A percentile compares a stretch with the other conserved stretches of the same genome.
Evolutionary conservation across 352 stramenopile species (phyloP).

Genomic region (Lagenidium giganteum): DNA sequence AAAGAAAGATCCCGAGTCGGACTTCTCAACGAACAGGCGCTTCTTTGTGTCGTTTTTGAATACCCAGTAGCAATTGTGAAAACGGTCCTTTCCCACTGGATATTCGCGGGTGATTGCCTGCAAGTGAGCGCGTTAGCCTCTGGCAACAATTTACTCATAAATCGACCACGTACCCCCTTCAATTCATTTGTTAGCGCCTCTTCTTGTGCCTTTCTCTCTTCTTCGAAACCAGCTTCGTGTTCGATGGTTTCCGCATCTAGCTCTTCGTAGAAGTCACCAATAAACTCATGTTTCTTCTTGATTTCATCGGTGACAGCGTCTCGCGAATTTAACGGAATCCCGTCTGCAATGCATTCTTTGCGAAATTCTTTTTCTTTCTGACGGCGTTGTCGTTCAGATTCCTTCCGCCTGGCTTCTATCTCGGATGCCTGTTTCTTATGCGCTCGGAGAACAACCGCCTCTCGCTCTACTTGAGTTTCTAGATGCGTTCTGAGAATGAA

Average conservation of each 20-base stretch:
- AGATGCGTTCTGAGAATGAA: conserved; percentile 58
- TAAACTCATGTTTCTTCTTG: conserved; percentile 57
- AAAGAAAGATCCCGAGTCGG: conserved; percentile 55
- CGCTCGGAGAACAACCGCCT: conserved; percentile 45
- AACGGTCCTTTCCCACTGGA: conserved; percentile 66
- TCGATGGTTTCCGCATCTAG: conserved; percentile 39
- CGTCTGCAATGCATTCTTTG: conserved; percentile 46
- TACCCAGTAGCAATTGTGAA: conserved; percentile 74
- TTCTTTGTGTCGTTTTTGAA: conserved; percentile 63
- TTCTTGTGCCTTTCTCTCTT: conserved; percentile 39
- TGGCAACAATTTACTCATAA: background rate
- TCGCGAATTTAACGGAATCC: conserved; percentile 63
- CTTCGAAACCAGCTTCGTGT: conserved; percentile 43
- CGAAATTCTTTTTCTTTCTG: conserved; percentile 60
- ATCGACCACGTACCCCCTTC: conserved; percentile 19
- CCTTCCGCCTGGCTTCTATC: conserved; percentile 44
- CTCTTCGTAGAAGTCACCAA: conserved; percentile 62
- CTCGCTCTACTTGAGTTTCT: conserved; percentile 52
- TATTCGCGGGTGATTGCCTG: conserved; percentile 61
- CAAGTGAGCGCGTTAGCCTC: background rate
- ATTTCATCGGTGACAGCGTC: conserved; percentile 60
- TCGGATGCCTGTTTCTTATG: conserved; percentile 45
- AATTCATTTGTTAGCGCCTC: conserved; percentile 34
- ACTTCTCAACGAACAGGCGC: conserved; percentile 63
- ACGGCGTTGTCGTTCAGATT: conserved; percentile 38